These are phyloP conservation scores for Neckera pumila DNA, from an alignment of 225 moss, liverwort and hornwort genomes.

Conservation along the genomic window DNA sequence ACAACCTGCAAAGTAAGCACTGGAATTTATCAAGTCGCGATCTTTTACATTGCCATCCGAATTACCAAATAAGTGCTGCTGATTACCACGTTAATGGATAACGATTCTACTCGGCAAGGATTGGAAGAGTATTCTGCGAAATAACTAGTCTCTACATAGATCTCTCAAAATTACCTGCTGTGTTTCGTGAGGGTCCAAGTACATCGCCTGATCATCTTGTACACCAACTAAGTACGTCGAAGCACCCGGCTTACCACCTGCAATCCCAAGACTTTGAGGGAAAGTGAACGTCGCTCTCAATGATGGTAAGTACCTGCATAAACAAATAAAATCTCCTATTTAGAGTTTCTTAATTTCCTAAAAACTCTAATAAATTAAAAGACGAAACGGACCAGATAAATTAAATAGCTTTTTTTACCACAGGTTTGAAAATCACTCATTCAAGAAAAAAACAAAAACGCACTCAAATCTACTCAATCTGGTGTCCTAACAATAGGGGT, in stretches of 20 bases:
- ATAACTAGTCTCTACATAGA: not conserved
- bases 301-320: conserved; percentile 83
- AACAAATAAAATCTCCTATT: not conserved
- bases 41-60: not conserved
- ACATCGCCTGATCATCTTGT: conserved; percentile 92
- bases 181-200: conserved; percentile 91
- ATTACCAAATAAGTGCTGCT: not conserved
- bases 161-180: conserved; percentile 61
- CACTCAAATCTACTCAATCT: not conserved
- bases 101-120: not conserved
- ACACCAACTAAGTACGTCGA: conserved; percentile 89
- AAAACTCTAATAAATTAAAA: not conserved
- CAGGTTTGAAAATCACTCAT: not conserved
- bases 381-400: not conserved
- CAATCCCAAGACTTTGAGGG: conserved; percentile 94
- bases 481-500: not conserved
- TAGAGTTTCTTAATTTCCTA: not conserved
- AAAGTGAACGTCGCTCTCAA: conserved; percentile 82
- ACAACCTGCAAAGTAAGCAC: conserved; percentile 45
- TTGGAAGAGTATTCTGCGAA: not conserved
- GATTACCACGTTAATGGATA: not conserved
- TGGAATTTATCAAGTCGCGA: not conserved
- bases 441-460: not conserved
- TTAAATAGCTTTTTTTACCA: no score
- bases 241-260: conserved; percentile 92